A percentile compares a stretch with the other conserved stretches of the same genome.
phyloP scores from a whole-genome alignment of 768 basidiomycete species.

The Russula lepida region DNA sequence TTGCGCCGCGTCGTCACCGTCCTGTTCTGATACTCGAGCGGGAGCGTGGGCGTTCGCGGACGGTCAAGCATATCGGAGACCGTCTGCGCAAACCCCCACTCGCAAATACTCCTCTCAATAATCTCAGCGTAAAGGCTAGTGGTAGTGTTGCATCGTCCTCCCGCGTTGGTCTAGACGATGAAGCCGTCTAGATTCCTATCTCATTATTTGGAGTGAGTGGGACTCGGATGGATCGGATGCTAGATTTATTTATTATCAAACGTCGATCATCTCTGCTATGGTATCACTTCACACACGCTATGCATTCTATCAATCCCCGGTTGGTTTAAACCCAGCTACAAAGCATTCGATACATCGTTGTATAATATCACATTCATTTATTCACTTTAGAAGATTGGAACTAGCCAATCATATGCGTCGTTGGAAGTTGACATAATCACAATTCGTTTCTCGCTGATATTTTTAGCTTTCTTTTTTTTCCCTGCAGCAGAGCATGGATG shows the following conservation, averaged over 20 bases:
- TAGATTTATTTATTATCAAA: neutral
- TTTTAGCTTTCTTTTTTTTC: no score
- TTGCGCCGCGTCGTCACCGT: neutral
- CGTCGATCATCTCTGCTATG: neutral
- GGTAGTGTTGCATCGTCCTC: neutral
- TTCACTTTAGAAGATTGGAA: no score
- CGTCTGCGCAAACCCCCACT: conserved; percentile 1
- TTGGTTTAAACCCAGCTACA: neutral
- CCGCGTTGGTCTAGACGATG: neutral
- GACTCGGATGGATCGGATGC: neutral
- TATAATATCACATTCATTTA: neutral
- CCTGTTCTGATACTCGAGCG: conserved; percentile 2
- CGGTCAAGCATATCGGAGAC: conserved; percentile 19
- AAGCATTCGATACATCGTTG: neutral
- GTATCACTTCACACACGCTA: neutral
- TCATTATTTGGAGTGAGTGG: neutral
- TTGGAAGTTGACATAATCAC: no score
- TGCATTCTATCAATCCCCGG: neutral
- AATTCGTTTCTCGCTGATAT: no score
- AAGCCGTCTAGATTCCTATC: conserved; percentile 2
- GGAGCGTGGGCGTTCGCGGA: conserved; percentile 21
- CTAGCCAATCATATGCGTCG: no score
- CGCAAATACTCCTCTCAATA: neutral
- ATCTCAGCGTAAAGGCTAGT: neutral
- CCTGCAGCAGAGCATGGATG: no score